Percentiles rank a stretch among this genome's conserved stretches.
Conservation (phyloP, 2,329 filamentous ascomycete genomes). For the Aspergillus alliaceus region DNA sequence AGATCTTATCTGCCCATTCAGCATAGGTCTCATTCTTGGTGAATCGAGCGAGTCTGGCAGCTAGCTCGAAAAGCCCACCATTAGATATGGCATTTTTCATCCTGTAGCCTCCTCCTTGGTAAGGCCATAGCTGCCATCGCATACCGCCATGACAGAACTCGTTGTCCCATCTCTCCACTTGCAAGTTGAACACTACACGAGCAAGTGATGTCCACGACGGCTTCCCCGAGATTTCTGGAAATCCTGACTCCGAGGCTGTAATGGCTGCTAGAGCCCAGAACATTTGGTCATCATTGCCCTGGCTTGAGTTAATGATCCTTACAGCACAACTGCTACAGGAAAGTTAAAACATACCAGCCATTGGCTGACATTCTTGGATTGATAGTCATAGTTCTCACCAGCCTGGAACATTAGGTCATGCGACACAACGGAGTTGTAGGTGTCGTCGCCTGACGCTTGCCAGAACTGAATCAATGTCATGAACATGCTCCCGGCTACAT, state of each 20-base stretch:
- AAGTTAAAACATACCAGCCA: slow-evolving; percentile 41
- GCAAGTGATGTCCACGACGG: slow-evolving; percentile 9
- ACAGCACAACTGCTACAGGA: too few relatives aligned
- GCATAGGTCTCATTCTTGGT: slow-evolving; percentile 74
- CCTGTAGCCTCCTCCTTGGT: slow-evolving; percentile 65
- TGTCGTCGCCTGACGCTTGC: slow-evolving; percentile 72
- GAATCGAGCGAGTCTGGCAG: slow-evolving; percentile 69
- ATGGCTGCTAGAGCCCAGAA: slow-evolving; percentile 80
- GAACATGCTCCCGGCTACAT: slow-evolving; percentile 69
- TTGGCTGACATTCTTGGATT: slow-evolving; percentile 2
- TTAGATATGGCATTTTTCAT: slow-evolving; percentile 58
- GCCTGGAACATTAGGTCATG: slow-evolving; percentile 64
- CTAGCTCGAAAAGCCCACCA: slow-evolving; percentile 54
- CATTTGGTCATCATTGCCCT: slow-evolving; percentile 41
- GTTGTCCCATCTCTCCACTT: slow-evolving; percentile 43
- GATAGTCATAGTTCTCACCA: slow-evolving; percentile 68
- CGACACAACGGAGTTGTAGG: slow-evolving; percentile 67
- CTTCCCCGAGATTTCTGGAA: slow-evolving; percentile 51
- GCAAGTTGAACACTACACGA: slow-evolving; percentile 10
- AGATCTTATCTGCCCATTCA: slow-evolving; percentile 66
- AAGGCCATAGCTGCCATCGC: slow-evolving; percentile 62
- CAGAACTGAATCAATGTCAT: slow-evolving; percentile 73
- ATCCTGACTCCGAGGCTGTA: slow-evolving; percentile 71
- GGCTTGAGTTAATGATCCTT: too few relatives aligned
- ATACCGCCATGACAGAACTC: slow-evolving; percentile 3